A percentile compares a stretch with the other conserved stretches of the same genome.
Evolutionary conservation across 2,329 filamentous ascomycete species (phyloP).

Genomic region (Hypoxylon sp.): DNA sequence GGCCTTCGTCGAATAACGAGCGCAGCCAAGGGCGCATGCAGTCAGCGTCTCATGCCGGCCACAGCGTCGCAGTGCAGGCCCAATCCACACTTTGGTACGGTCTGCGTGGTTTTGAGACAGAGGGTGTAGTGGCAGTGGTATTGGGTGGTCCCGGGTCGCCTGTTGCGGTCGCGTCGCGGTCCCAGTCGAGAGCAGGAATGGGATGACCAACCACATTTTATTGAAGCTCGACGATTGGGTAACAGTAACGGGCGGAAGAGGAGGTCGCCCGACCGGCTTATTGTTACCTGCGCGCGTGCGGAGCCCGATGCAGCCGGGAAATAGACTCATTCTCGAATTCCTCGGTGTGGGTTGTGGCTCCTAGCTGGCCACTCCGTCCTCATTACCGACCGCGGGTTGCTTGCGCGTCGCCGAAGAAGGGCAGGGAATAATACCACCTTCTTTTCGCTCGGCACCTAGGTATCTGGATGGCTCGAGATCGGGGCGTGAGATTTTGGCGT

Average conservation of each 20-base stretch:
- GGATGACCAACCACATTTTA: conserved; percentile 20
- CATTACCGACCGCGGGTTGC: conserved; percentile 25
- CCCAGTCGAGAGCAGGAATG: conserved; percentile 10
- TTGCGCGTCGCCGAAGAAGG: conserved; percentile 31
- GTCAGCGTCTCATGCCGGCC: conserved; percentile 38
- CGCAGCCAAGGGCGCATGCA: conserved; percentile 20
- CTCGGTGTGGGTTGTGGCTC: conserved; percentile 36
- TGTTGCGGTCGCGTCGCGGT: conserved; percentile 34
- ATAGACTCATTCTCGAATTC: conserved; percentile 24
- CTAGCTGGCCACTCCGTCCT: conserved; percentile 10
- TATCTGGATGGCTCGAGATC: conserved; percentile 23
- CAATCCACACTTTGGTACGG: neutral
- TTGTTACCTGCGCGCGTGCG: conserved; percentile 23
- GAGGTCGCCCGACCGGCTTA: conserved; percentile 17
- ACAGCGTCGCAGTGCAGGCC: conserved; percentile 33
- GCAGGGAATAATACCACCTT: conserved; percentile 34
- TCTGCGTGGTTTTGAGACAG: conserved; percentile 20
- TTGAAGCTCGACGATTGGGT: conserved; percentile 20
- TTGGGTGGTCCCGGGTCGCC: conserved; percentile 21
- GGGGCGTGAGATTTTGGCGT: conserved; percentile 15
- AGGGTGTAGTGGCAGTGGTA: conserved; percentile 7
- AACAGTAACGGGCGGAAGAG: conserved; percentile 35
- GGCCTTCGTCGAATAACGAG: conserved; percentile 15
- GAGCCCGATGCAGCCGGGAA: conserved; percentile 21
- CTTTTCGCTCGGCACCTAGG: conserved; percentile 17